Conservation (phyloP, 2,329 filamentous ascomycete genomes). For the Diaporthe longicolla region DNA sequence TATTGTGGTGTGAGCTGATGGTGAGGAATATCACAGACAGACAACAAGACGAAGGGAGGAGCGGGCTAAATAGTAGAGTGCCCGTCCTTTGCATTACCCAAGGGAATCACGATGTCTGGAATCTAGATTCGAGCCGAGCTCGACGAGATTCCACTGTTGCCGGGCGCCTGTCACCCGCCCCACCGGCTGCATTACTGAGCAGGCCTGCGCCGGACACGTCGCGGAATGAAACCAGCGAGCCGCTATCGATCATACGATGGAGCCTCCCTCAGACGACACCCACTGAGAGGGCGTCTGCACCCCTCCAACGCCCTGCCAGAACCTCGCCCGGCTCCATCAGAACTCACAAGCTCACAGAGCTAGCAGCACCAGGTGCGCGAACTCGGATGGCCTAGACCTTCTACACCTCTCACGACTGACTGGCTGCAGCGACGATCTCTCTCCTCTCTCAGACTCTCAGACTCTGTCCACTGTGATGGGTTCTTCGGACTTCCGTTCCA, state of each 20-base stretch:
- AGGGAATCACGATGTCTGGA: slow-evolving; percentile 31
- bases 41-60: neutral
- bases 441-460: neutral
- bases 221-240: slow-evolving; percentile 35
- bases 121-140: slow-evolving; percentile 34
- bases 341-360: neutral
- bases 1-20: neutral
- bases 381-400: slow-evolving; percentile 26
- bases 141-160: slow-evolving; percentile 29
- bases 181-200: slow-evolving; percentile 17
- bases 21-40: neutral
- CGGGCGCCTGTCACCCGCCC: slow-evolving; percentile 34
- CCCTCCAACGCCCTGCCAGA: neutral
- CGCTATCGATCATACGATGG: slow-evolving; percentile 33
- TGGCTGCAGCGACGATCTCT: slow-evolving; percentile 5
- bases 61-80: slow-evolving; percentile 31
- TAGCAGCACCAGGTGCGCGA: slow-evolving; percentile 9
- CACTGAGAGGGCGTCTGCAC: slow-evolving; percentile 28
- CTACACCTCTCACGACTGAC: neutral
- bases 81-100: slow-evolving; percentile 13
- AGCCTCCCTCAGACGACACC: slow-evolving; percentile 27
- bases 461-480: neutral
- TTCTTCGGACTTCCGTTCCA: too few species aligned
- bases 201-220: slow-evolving; percentile 21
- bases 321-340: slow-evolving; percentile 8